Percentiles rank a stretch among this genome's conserved stretches.
phyloP scores from a whole-genome alignment of 305 asterid genomes.

The Coffea humblotiana region DNA sequence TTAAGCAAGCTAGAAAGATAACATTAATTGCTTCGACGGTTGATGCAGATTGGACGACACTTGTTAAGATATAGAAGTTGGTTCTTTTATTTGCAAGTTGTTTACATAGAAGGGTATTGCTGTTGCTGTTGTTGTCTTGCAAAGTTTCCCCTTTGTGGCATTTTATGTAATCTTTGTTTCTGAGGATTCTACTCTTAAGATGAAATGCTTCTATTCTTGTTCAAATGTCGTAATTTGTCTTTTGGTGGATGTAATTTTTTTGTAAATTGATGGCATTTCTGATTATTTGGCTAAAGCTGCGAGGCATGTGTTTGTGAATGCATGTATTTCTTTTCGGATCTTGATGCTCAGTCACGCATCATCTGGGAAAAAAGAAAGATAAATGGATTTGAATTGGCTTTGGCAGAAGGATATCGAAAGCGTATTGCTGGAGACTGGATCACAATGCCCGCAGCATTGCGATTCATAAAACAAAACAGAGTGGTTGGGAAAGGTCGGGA shows the following conservation, averaged over 20 bases:
- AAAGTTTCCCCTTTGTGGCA: not conserved
- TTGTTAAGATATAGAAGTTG: conserved; percentile 8
- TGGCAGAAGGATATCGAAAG: no score
- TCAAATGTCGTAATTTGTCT: not conserved
- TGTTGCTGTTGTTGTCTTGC: not conserved
- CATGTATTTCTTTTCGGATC: no score
- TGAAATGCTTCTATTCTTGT: not conserved
- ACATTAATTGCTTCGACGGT: conserved; percentile 17
- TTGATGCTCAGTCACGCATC: no score
- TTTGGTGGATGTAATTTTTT: not conserved
- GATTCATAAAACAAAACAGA: no score
- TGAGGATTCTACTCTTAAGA: no score
- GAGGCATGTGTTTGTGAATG: no score
- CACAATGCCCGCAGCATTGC: no score
- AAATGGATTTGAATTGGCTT: no score
- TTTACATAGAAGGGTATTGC: not conserved
- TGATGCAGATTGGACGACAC: not conserved
- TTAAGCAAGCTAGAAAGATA: conserved; percentile 91
- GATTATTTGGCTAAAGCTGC: not conserved
- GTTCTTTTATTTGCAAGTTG: conserved; percentile 3
- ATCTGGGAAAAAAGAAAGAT: no score
- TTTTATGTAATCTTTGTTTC: not conserved
- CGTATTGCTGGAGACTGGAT: no score
- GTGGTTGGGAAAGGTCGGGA: no score
- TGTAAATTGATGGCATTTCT: conserved; percentile 3